These are phyloP conservation scores for Cyberlindnera xylosilytica DNA, from an alignment of 805 yeast genomes.

Conservation along the genomic window DNA sequence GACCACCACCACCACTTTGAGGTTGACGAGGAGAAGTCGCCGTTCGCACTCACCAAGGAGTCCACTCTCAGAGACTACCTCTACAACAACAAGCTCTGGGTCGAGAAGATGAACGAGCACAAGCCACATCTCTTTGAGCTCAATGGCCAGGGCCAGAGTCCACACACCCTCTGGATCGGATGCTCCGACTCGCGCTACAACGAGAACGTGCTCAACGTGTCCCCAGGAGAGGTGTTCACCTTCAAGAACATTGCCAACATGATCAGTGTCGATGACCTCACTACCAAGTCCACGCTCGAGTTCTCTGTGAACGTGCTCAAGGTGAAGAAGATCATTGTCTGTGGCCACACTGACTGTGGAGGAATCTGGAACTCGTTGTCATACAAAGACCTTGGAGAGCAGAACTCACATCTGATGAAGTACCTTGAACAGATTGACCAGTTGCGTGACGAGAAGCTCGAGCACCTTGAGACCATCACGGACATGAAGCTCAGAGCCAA, in stretches of 20 bases:
- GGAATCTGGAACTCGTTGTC: conserved; percentile 82
- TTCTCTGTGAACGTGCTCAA: conserved; percentile 83
- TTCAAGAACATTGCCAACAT: conserved; percentile 86
- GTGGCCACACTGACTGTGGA: conserved; percentile 96
- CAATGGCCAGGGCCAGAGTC: conserved; percentile 83
- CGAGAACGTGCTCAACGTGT: conserved; percentile 69
- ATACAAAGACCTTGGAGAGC: conserved; percentile 60
- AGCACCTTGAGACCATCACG: conserved; percentile 44
- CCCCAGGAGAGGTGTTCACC: conserved; percentile 89
- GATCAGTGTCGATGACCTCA: conserved; percentile 62
- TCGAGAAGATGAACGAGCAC: conserved; percentile 34
- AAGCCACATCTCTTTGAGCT: conserved; percentile 26
- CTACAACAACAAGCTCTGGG: conserved; percentile 43
- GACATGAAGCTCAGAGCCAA: conserved; percentile 55
- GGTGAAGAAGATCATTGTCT: conserved; percentile 76
- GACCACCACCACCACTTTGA: conserved; percentile 12
- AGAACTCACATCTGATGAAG: conserved; percentile 32
- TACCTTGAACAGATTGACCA: conserved; percentile 65
- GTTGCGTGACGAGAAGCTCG: conserved; percentile 57
- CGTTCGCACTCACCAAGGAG: conserved; percentile 38
- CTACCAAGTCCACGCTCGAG: conserved; percentile 76
- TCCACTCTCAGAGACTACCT: conserved; percentile 49
- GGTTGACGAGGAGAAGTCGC: conserved; percentile 17
- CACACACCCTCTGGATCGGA: conserved; percentile 92
- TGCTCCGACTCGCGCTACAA: conserved; percentile 91